These are phyloP conservation scores for Emericellopsis terricola DNA, from an alignment of 495 filamentous ascomycete species.

Conservation along the genomic window DNA sequence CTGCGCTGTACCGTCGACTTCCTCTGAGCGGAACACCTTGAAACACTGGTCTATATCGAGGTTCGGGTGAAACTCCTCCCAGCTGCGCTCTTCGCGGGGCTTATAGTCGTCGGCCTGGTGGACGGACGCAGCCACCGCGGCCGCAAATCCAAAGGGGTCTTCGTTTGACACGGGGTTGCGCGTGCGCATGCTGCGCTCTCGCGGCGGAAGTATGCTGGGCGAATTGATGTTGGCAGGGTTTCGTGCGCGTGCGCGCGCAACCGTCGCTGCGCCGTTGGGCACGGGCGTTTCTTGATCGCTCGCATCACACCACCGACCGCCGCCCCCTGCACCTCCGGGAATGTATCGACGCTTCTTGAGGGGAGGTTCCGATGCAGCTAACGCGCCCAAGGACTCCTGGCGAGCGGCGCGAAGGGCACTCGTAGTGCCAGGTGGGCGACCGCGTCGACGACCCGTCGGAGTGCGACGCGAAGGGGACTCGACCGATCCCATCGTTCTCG, in stretches of 20 bases:
- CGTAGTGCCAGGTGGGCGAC: slow-evolving; percentile 21
- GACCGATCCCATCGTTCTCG: slow-evolving; percentile 20
- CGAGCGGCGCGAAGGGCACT: slow-evolving; percentile 15
- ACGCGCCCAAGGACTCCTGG: slow-evolving; percentile 12
- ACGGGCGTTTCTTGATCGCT: slow-evolving; percentile 34
- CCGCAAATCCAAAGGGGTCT: slow-evolving; percentile 37
- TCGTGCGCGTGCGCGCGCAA: slow-evolving; percentile 13
- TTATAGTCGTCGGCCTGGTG: slow-evolving; percentile 92
- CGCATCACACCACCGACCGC: slow-evolving; percentile 55
- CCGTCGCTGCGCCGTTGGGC: slow-evolving; percentile 11
- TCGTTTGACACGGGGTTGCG: slow-evolving; percentile 27
- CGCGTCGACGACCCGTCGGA: slow-evolving; percentile 20
- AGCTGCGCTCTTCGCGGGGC: slow-evolving; percentile 85
- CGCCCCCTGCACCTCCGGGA: slow-evolving; percentile 64
- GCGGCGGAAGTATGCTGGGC: slow-evolving; percentile 23
- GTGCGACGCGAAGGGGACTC: slow-evolving; percentile 23
- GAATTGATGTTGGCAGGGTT: slow-evolving; percentile 15
- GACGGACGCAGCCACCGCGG: slow-evolving; percentile 66
- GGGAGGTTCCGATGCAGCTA: slow-evolving; percentile 31
- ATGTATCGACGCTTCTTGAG: slow-evolving; percentile 41
- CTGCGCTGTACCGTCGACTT: slow-evolving; percentile 54
- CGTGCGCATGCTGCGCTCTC: slow-evolving; percentile 33
- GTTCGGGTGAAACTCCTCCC: slow-evolving; percentile 93
- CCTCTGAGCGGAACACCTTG: slow-evolving; percentile 59
- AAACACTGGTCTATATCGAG: slow-evolving; percentile 72